Evolutionary conservation across 352 stramenopile genomes (phyloP), one percentile per base, ranked within the genome.

Genomic region (Ophiocytium majus): DNA sequence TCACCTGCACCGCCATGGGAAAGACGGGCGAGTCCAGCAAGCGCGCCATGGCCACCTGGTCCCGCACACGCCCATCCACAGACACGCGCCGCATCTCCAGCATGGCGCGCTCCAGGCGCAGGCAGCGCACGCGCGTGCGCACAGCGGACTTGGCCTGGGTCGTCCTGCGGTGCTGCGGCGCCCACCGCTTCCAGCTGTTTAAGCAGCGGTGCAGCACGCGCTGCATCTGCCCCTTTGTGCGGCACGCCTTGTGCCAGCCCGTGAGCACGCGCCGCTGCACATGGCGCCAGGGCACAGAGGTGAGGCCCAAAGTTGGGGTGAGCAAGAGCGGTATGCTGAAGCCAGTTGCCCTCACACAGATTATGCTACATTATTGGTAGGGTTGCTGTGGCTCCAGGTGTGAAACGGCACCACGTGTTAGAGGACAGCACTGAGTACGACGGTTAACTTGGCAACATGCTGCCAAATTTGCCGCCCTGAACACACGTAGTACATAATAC

Each of bases 181-280:
- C 35, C 32, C 79, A 87, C 31, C n/a, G 50, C 9, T 23, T 81
- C 83, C 83, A 87, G 0, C 57, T 74, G 37, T 85, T 23, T 50
- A 81, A 87, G 28, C 83, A 87, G 43, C 74, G 31, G 19, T 49
- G 63, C 17, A 82, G 23, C 19, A 79, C 50, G 33, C 83, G 78
- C 31, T 80, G 31, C 32, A 85, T 78, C 35, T 63, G 37, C 10
- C 83, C 83, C 31, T 78, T 49, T 32, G 82, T 63, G 9, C 82
- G 76, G 76, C 50, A 86, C n/a, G 79, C 35, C 17, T 74, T 79
- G 0, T 63, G 43, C 82, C 82, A 86, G 10, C 75, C 76, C 9
- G 10, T 36, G 35, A 86, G 79, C 14, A 80, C 82, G 32, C 71
- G 28, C 10, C 43, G 43, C 43, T 57, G 43, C 43, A 14, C n/a